Conservation (phyloP, 192 early-diverging fungal genomes). For the Coemansia umbellata region DNA sequence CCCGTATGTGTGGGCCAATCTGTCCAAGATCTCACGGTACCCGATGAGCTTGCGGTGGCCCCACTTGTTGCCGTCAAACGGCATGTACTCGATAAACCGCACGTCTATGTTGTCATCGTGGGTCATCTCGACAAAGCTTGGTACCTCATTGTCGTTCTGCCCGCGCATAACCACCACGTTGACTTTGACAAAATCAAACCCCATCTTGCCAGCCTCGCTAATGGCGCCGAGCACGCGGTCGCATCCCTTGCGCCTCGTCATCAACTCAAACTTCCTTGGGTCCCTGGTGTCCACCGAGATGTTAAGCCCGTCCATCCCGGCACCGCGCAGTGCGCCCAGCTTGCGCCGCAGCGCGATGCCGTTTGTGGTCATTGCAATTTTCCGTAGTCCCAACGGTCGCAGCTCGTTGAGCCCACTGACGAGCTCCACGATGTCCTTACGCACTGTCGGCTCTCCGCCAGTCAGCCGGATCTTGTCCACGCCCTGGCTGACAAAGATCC, state of each 20-base stretch:
- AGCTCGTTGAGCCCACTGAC: conserved; percentile 76
- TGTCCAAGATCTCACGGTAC: conserved; percentile 70
- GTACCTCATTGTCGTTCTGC: conserved; percentile 80
- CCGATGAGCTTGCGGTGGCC: conserved; percentile 76
- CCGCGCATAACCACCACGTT: conserved; percentile 92
- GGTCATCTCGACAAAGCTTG: conserved; percentile 82
- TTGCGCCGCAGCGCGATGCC: conserved; percentile 88
- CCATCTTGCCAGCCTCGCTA: conserved; percentile 59
- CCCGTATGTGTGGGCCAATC: conserved; percentile 56
- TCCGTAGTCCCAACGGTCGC: conserved; percentile 66
- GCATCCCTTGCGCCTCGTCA: conserved; percentile 83
- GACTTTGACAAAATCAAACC: conserved; percentile 77
- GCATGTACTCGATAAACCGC: conserved; percentile 98
- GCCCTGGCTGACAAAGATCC: conserved; percentile 82
- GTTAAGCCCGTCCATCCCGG: conserved; percentile 84
- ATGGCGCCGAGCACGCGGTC: conserved; percentile 76
- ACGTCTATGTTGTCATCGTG: conserved; percentile 69
- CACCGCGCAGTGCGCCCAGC: conserved; percentile 61
- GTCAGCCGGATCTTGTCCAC: conserved; percentile 94
- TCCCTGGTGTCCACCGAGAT: conserved; percentile 91
- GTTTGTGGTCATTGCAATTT: conserved; percentile 92
- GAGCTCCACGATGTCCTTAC: conserved; percentile 84
- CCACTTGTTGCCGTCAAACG: conserved; percentile 96
- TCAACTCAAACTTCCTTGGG: conserved; percentile 78
- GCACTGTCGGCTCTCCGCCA: conserved; percentile 93